Evolutionary conservation across 352 stramenopile genomes (phyloP).

Genomic region (Thalassiosira pacifica): DNA sequence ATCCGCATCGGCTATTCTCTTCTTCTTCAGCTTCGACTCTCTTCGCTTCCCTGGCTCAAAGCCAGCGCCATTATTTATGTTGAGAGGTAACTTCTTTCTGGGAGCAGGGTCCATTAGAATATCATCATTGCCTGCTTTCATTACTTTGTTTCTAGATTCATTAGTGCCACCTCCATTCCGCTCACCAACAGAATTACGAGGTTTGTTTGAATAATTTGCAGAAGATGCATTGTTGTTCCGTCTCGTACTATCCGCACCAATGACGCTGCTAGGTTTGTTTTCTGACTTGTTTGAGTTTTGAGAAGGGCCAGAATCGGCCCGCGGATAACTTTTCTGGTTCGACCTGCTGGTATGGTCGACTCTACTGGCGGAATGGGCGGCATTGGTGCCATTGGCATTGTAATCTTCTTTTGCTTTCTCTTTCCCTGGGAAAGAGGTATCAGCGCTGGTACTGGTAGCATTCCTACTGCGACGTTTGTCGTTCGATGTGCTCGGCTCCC

Average conservation of each 20-base stretch:
- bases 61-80: not conserved
- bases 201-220: not conserved
- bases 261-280: not conserved
- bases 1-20: constrained; percentile 4
- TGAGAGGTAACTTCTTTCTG: constrained; percentile 13
- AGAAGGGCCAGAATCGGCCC: not conserved
- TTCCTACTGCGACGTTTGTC: no score
- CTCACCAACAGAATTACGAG: not conserved
- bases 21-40: constrained; percentile 39
- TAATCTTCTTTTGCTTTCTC: no score
- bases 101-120: constrained; percentile 24
- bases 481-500: constrained; percentile 6
- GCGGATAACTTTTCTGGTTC: no score
- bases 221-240: not conserved
- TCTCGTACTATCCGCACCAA: not conserved
- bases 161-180: not conserved
- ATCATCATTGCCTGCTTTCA: constrained; percentile 16
- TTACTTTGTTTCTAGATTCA: not conserved
- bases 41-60: not conserved
- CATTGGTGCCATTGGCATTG: no score
- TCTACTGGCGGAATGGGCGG: not conserved
- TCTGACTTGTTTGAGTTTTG: not conserved
- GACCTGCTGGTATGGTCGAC: not conserved
- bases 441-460: no score
- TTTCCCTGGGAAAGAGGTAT: no score